Conservation (phyloP, 1,139 yeast genomes). For the Saccharomyces hybrid region DNA sequence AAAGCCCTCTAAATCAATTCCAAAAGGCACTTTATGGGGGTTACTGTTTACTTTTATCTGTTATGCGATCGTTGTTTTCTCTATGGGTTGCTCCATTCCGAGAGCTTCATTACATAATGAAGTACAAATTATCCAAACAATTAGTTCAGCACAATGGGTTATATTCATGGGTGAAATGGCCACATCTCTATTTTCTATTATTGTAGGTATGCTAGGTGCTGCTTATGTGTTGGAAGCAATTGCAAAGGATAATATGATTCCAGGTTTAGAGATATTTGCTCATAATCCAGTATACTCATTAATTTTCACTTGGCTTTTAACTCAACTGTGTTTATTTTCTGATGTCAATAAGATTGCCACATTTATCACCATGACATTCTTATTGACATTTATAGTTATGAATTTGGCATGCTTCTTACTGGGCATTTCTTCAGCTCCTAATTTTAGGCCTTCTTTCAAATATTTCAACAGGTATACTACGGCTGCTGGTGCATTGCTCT, state of each 20-base stretch:
- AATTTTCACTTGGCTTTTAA: conserved; percentile 66
- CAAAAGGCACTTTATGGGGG: conserved; percentile 83
- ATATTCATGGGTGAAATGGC: conserved; percentile 84
- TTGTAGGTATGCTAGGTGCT: conserved; percentile 93
- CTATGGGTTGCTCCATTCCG: conserved; percentile 75
- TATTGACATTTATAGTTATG: conserved; percentile 90
- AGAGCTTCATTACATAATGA: conserved; percentile 67
- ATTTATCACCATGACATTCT: conserved; percentile 90
- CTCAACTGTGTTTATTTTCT: conserved; percentile 77
- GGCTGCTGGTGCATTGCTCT: conserved; percentile 57
- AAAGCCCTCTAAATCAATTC: conserved; percentile 81
- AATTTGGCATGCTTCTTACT: conserved; percentile 86
- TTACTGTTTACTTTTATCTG: conserved; percentile 63
- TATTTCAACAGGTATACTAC: conserved; percentile 83
- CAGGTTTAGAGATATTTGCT: conserved; percentile 59
- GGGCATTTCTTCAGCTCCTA: conserved; percentile 88
- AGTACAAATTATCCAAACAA: conserved; percentile 75
- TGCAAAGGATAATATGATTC: conserved; percentile 76
- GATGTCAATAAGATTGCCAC: conserved; percentile 93
- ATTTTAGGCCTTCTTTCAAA: conserved; percentile 87
- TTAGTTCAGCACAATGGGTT: conserved; percentile 59
- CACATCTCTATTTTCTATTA: conserved; percentile 85
- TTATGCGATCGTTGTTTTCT: conserved; percentile 65
- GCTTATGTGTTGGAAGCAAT: conserved; percentile 86
- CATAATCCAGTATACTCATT: conserved; percentile 60